These are phyloP conservation scores for Phytophthora sp. DNA, from an alignment of 352 stramenopile genomes.

Conservation along the genomic window DNA sequence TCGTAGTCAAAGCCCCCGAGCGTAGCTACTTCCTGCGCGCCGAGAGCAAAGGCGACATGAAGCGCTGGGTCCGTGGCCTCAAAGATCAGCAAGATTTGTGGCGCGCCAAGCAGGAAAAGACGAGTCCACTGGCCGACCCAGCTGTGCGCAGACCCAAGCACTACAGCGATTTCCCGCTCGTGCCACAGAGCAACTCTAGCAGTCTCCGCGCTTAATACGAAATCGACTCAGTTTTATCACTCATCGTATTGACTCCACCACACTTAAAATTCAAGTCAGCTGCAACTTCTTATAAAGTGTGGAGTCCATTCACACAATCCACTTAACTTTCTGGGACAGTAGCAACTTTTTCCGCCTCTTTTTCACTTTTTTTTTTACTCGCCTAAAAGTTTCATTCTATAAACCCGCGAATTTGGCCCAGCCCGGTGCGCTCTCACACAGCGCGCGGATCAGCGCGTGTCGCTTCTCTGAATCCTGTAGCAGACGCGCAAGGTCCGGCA, in stretches of 20 bases:
- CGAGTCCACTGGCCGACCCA: slow-evolving; percentile 33
- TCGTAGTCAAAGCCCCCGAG: slow-evolving; percentile 78
- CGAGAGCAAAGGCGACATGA: slow-evolving; percentile 89
- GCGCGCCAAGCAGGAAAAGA: slow-evolving; percentile 58
- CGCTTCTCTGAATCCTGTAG: slow-evolving; percentile 87
- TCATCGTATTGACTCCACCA: slow-evolving; percentile 19
- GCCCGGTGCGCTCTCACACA: slow-evolving; percentile 83
- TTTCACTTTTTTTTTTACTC: too few relatives aligned
- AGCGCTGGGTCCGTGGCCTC: slow-evolving; percentile 84
- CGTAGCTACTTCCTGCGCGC: slow-evolving; percentile 84
- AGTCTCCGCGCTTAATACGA: slow-evolving; percentile 43
- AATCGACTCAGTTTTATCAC: slow-evolving; percentile 2
- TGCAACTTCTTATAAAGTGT: slow-evolving; percentile 37
- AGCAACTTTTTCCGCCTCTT: slow-evolving; percentile 9
- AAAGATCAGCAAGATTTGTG: slow-evolving; percentile 85
- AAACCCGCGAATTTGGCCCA: slow-evolving; percentile 86
- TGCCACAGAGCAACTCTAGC: slow-evolving; percentile 47
- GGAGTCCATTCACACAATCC: slow-evolving; percentile 23
- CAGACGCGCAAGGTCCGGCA: slow-evolving; percentile 84
- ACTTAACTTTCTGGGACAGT: slow-evolving; percentile 1
- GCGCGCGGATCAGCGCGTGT: slow-evolving; percentile 78
- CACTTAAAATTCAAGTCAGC: slow-evolving; percentile 30
- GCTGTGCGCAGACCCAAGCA: slow-evolving; percentile 66
- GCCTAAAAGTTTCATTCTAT: too few relatives aligned
- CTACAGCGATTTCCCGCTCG: slow-evolving; percentile 70